Conservation (phyloP, 1,284 basidiomycete species). For the Ceratobasidium sp. region DNA sequence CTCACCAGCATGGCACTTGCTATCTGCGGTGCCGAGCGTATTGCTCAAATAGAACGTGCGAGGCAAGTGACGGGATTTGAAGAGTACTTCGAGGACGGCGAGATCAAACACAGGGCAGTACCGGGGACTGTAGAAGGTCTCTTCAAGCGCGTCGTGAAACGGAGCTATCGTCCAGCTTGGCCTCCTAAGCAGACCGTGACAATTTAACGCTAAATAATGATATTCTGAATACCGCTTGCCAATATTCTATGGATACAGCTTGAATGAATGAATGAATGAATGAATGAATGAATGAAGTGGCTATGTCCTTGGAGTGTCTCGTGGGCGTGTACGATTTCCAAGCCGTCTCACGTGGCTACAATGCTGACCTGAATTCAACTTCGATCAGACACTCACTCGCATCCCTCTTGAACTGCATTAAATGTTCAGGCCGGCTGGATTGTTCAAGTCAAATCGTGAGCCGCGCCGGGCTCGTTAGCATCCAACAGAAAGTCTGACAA, state of each 20-base stretch:
- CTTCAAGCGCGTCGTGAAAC: neutral
- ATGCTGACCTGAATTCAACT: neutral
- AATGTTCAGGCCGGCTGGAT: slow-evolving; percentile 28
- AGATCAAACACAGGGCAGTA: neutral
- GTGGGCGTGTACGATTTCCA: neutral
- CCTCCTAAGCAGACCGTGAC: too few species aligned
- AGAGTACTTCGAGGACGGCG: neutral
- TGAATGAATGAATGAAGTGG: too few species aligned
- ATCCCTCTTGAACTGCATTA: too few species aligned
- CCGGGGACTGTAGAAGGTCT: neutral
- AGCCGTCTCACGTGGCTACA: neutral
- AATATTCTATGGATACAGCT: neutral
- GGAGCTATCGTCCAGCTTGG: neutral
- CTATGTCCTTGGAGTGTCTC: neutral
- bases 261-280: neutral
- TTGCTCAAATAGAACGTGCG: neutral
- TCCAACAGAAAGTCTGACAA: too few species aligned
- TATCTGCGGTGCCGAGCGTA: neutral
- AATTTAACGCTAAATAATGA: too few species aligned
- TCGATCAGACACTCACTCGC: neutral
- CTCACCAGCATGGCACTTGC: neutral
- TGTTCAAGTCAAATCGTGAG: slow-evolving; percentile 32
- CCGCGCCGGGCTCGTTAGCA: too few species aligned
- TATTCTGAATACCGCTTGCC: neutral
- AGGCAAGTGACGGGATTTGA: neutral